A percentile compares a stretch with the other conserved stretches of the same genome.
Evolutionary conservation across 2,329 filamentous ascomycete species (phyloP).

Genomic region (Claviceps quebecensis): DNA sequence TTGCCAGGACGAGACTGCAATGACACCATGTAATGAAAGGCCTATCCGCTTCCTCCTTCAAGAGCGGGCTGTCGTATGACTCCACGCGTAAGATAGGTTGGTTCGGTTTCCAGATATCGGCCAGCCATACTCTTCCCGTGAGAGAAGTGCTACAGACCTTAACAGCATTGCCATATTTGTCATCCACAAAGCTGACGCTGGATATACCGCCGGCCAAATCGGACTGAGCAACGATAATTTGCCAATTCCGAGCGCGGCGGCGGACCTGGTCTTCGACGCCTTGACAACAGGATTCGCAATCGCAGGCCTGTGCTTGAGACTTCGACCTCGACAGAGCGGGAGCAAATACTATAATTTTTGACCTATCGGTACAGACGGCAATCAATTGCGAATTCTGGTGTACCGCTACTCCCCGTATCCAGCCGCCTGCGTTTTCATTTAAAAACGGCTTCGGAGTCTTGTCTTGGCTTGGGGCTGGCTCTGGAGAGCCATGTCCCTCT

Average conservation of each 20-base stretch:
- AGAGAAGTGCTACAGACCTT: slow-evolving; percentile 39
- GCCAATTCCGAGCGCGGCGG: slow-evolving; percentile 32
- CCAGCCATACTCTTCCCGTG: slow-evolving; percentile 31
- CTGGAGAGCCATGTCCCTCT: background rate
- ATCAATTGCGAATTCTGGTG: slow-evolving; percentile 70
- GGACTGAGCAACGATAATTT: slow-evolving; percentile 31
- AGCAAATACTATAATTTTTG: slow-evolving; percentile 39
- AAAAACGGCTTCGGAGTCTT: slow-evolving; percentile 45
- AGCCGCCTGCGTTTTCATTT: slow-evolving; percentile 57
- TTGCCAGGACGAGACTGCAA: slow-evolving; percentile 33
- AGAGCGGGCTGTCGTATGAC: slow-evolving; percentile 4
- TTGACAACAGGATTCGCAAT: slow-evolving; percentile 5
- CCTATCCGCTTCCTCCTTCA: slow-evolving; percentile 17
- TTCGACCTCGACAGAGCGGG: slow-evolving; percentile 21
- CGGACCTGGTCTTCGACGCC: slow-evolving; percentile 21
- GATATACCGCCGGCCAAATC: slow-evolving; percentile 33
- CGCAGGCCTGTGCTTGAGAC: background rate
- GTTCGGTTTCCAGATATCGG: slow-evolving; percentile 35
- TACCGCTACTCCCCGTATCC: slow-evolving; percentile 80
- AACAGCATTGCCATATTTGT: slow-evolving; percentile 31
- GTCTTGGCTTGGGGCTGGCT: background rate
- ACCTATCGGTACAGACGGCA: slow-evolving; percentile 67
- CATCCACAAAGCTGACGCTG: slow-evolving; percentile 35
- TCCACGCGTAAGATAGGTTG: slow-evolving; percentile 15
- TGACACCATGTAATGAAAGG: slow-evolving; percentile 25